Conservation (phyloP, 2,329 filamentous ascomycete species). For the Alternaria gaisen region DNA sequence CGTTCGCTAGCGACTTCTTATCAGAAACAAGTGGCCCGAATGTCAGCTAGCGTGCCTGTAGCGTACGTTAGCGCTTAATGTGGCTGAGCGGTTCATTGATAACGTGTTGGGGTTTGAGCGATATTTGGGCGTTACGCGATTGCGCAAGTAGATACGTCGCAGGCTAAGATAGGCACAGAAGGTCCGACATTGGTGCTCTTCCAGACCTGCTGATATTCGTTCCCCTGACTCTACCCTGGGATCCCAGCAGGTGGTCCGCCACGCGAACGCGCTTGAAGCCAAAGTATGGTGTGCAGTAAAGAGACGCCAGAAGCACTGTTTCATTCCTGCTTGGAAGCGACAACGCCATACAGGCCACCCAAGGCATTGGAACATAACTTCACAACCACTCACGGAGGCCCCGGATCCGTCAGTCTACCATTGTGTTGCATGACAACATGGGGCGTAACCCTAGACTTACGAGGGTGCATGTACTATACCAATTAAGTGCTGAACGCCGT, state of each 20-base stretch:
- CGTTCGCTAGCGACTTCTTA: conserved; percentile 4
- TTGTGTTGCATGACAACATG: neutral
- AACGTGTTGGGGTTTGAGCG: conserved; percentile 4
- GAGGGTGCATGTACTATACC: conserved; percentile 1
- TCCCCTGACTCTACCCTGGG: neutral
- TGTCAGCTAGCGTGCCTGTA: neutral
- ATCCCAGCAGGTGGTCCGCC: neutral
- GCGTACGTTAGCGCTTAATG: neutral
- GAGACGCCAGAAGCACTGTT: neutral
- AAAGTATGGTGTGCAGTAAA: neutral
- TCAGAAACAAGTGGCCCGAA: neutral
- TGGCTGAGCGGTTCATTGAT: conserved; percentile 2
- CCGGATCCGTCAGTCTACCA: conserved; percentile 2
- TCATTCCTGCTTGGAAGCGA: neutral
- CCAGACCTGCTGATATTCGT: neutral
- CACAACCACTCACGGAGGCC: neutral
- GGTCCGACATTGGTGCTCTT: neutral
- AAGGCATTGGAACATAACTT: neutral
- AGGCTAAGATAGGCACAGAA: neutral
- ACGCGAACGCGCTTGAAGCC: neutral
- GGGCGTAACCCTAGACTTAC: neutral
- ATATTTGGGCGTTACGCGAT: neutral
- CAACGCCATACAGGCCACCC: neutral
- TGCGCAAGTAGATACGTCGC: neutral
- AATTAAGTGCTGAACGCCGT: neutral